Evolutionary conservation across 306 rosid genomes (phyloP), one percentile per base, ranked within the genome.

Genomic region (Cucurbita pepo): DNA sequence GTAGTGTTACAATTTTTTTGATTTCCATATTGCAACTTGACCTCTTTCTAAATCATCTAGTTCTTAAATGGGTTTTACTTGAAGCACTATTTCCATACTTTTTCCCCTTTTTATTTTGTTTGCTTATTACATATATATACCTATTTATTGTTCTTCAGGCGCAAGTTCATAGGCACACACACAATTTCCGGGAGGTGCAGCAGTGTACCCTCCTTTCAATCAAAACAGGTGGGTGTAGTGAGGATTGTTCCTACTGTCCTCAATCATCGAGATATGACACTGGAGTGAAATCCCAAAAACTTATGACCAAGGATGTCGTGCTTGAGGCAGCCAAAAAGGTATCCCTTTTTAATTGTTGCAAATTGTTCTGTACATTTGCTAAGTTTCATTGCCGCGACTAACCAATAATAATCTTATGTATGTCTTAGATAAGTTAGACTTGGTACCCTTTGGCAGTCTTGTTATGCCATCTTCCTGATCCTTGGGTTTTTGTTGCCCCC

Each of bases 141-240:
- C 6, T 38, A 3, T 21, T 16, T 36, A 14, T 79, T 60, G 30
- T 69, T 77, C 73, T 40, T 72, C 77, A 94, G 98, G 98, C 97
- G 76, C 95, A 90, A 82, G 98, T 94, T 85, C 98, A 94, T 65
- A 89, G 97, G 62, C 86, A 87, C 53, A 85, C 95, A 53, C 98
- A 94, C 79, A 94, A 94, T 80, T 94, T 94, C 22, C 86, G 95
- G 78, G 92, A 94, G 90, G 98, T 94, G 79, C 98, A 94, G 77
- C 97, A 94, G 80, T 94, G 98, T 77, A 94, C 98, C 73, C 95
- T 94, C 30, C 83, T 94, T 30, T 94, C 98, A 52, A 88, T 94
- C 52, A 94, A 94, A 87, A 94, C 98, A 4, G 98, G 98, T 37
- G 98, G 98, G 30, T 94, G 98, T 69, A 94, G 98, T 85, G 98